These are phyloP conservation scores for Russula sp. DNA, from an alignment of 768 basidiomycete species.

Conservation along the genomic window DNA sequence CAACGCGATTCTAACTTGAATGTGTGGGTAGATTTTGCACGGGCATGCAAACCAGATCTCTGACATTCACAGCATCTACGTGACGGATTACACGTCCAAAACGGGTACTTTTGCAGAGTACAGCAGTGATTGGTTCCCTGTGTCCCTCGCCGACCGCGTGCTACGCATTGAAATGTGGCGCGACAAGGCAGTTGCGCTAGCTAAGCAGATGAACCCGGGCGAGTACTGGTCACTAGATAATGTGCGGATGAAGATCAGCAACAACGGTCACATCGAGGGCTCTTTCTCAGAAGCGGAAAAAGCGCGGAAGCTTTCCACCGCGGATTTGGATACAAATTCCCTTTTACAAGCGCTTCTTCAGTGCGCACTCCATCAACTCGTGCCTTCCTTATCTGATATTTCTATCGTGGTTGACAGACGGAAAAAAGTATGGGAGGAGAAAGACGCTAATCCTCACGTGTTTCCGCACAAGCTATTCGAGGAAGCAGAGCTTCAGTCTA, in stretches of 20 bases:
- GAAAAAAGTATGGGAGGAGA: slow-evolving; percentile 29
- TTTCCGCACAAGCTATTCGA: slow-evolving; percentile 27
- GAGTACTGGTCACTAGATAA: slow-evolving; percentile 30
- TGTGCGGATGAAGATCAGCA: slow-evolving; percentile 26
- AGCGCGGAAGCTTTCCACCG: slow-evolving; percentile 22
- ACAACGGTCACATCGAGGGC: slow-evolving; percentile 24
- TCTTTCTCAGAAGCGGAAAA: slow-evolving; percentile 25
- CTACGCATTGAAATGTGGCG: slow-evolving; percentile 31
- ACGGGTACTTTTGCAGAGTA: slow-evolving; percentile 13
- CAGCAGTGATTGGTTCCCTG: slow-evolving; percentile 26
- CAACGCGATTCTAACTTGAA: neutral
- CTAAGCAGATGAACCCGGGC: slow-evolving; percentile 28
- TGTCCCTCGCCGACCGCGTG: slow-evolving; percentile 21
- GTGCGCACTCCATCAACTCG: slow-evolving; percentile 9
- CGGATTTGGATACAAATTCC: slow-evolving; percentile 14
- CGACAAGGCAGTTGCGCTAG: slow-evolving; percentile 21
- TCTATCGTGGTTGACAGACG: slow-evolving; percentile 18
- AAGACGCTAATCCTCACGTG: slow-evolving; percentile 24
- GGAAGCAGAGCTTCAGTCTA: slow-evolving; percentile 17
- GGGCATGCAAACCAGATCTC: slow-evolving; percentile 18
- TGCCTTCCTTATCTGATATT: neutral
- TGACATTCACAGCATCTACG: slow-evolving; percentile 28
- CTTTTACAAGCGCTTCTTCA: slow-evolving; percentile 22
- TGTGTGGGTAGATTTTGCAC: slow-evolving; percentile 22
- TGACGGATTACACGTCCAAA: slow-evolving; percentile 30